Evolutionary conservation across 2,329 filamentous ascomycete species (phyloP), one percentile per base, ranked within the genome.

Genomic region (Phyllosticta citriasiana): DNA sequence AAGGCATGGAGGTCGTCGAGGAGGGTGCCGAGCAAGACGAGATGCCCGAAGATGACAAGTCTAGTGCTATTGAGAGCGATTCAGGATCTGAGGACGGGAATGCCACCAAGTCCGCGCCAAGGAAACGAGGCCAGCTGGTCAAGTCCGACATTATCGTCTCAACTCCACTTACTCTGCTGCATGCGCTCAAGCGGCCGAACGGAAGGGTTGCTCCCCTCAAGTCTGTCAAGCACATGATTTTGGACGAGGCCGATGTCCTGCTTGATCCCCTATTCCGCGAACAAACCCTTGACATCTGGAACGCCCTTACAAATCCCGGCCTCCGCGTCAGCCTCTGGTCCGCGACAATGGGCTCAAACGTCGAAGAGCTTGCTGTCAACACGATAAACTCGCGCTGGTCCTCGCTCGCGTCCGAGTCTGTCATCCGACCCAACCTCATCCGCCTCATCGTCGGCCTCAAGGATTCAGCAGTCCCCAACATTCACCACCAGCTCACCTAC

Each of bases 221-320:
- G 0, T 82, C 83, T 0, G 86, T 97, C 4, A 81, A 82, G 53
- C 85, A 85, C 57, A 78, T 99, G 19, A 82, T 97, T 40, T 79
- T 99, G 2, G 94, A 99, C 70, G 94, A 99, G 78, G 94, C 91
- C 0, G 94, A 99, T 73, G 91, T 97, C 14, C 86, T 99, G 5
- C 83, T 99, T 10, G 92, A 97, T 68, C 87, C 89, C 16, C 80
- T 97, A 4, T 99, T 99, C 78, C 84, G 89, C 62, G 88, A 94
- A 24, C 91, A 97, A 73, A 97, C 91, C 0, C 79, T 95, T 47
- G 82, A 83, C 3, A 86, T 97, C 64, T 97, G 92, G 91, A 83
- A 84, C 52, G 84, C 88, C 2, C 93, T 93, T 72, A 85, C 79
- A 2, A 86, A 87, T 66, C 79, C 84, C 2, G 75, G 80, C n/a